Evolutionary conservation across 2,329 filamentous ascomycete genomes (phyloP).

Genomic region (Emergomyces pasteurianus): DNA sequence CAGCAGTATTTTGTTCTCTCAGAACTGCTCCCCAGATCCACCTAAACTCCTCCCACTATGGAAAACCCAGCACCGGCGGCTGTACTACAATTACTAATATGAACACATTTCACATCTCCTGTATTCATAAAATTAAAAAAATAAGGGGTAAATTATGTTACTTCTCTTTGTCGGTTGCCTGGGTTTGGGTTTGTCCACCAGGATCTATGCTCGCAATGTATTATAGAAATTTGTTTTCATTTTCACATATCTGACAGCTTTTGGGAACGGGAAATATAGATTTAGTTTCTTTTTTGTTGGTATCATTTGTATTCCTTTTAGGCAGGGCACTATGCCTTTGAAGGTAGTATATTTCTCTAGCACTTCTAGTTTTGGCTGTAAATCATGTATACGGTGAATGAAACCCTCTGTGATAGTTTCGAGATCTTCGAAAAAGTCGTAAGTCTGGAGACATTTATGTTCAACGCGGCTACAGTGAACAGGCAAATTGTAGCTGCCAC

Average conservation of each 20-base stretch:
- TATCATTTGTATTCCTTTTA: neutral
- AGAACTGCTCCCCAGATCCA: neutral
- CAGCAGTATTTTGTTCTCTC: neutral
- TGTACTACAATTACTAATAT: neutral
- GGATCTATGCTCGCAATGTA: neutral
- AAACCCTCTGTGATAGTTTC: neutral
- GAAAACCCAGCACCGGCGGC: neutral
- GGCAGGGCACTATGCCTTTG: neutral
- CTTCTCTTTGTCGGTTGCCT: neutral
- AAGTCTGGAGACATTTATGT: neutral
- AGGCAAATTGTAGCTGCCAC: neutral
- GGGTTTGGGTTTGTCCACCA: neutral
- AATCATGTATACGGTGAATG: neutral
- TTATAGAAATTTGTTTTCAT: neutral
- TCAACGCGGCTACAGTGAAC: neutral
- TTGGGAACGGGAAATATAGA: neutral
- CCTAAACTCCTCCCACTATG: neutral
- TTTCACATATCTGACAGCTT: neutral
- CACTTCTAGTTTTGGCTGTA: neutral
- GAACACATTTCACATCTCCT: slow-evolving; percentile 13
- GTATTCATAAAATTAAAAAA: slow-evolving; percentile 8
- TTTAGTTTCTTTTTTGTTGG: neutral
- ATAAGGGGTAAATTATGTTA: slow-evolving; percentile 1
- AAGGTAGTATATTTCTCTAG: too few relatives aligned
- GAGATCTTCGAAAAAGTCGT: neutral